Base-by-base conservation (phyloP, 331 rosid genomes). In the Malus hybrid region DNA sequence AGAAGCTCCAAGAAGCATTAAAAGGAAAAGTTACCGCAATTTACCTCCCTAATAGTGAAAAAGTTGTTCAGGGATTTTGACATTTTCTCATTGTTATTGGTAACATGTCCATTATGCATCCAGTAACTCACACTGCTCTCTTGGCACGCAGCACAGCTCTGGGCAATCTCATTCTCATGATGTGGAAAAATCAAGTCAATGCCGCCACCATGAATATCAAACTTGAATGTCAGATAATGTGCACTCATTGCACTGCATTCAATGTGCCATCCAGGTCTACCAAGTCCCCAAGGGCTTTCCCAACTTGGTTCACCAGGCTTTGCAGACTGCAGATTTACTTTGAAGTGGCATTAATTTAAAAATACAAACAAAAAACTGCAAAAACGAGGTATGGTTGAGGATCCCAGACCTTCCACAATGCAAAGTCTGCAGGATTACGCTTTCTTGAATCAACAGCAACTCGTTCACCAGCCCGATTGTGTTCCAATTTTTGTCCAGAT, bases 231-330 rank as follows among this genome's bases (percentile, higher is more conserved):
- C 65, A 94, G 83, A 84, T 92, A 94, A 67, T 90, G 85, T 16
- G 97, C 88, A 82, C 97, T 90, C 99, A 94, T 94, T 18, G 97
- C 97, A 83, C 99, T 94, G 91, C 99, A 94, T 69, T 92, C 99
- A 50, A 94, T 94, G 83, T 94, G 99, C 97, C 99, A 94, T 71
- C 99, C 97, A 33, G 99, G 97, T 71, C 99, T 87, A 72, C 97
- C 97, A 79, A 73, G 90, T 72, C 97, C 97, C 99, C 97, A 94
- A 20, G 92, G 93, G 70, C 99, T 94, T 73, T 92, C 96, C 99
- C 97, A 94, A 78, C 97, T 87, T 60, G 96, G 97, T 83, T 94
- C 99, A 19, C 90, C 96, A 18, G 97, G 91, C 79, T 94, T 94
- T n/a, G 97, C 92, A 65, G 93, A 90, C 97, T 94, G 87, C 82